Evolutionary conservation across 2,329 filamentous ascomycete genomes (phyloP).

Genomic region (Metarhizium anisopliae): DNA sequence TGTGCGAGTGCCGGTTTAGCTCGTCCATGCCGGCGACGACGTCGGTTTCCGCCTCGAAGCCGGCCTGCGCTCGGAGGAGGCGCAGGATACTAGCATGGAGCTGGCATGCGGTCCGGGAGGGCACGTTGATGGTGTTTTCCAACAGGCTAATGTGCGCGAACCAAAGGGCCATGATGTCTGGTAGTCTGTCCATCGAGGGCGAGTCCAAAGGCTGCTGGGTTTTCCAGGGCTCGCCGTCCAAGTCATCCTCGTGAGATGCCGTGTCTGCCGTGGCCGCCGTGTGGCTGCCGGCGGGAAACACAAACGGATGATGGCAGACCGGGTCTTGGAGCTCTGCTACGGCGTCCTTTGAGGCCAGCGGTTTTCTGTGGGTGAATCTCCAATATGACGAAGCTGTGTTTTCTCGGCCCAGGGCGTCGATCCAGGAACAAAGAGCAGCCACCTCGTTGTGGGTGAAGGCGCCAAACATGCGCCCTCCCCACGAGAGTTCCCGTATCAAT

Average conservation of each 20-base stretch:
- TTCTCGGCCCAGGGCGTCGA: slow-evolving; percentile 2
- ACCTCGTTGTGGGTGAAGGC: slow-evolving; percentile 35
- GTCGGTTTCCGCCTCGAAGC: not conserved
- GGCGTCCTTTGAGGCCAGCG: not conserved
- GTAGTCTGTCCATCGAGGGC: not conserved
- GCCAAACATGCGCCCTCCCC: slow-evolving; percentile 41
- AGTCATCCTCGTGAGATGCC: not conserved
- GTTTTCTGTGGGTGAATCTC: not conserved
- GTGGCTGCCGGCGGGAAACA: too few species aligned
- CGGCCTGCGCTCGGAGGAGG: not conserved
- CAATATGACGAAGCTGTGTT: not conserved
- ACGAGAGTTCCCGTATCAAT: slow-evolving; percentile 31
- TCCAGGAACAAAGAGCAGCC: slow-evolving; percentile 5
- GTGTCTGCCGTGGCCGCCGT: too few species aligned
- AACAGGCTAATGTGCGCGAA: not conserved
- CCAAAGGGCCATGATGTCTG: not conserved
- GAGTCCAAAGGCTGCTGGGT: not conserved
- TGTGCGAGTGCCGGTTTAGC: not conserved
- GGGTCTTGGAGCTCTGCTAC: not conserved
- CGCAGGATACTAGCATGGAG: not conserved
- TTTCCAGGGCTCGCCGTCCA: not conserved
- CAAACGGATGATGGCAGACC: not conserved
- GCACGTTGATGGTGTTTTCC: not conserved
- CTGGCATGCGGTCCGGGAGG: not conserved
- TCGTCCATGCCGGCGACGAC: not conserved